A percentile compares a stretch with the other conserved stretches of the same genome.
Evolutionary conservation across 495 filamentous ascomycete genomes (phyloP).

Genomic region (Trypethelium eluteriae): DNA sequence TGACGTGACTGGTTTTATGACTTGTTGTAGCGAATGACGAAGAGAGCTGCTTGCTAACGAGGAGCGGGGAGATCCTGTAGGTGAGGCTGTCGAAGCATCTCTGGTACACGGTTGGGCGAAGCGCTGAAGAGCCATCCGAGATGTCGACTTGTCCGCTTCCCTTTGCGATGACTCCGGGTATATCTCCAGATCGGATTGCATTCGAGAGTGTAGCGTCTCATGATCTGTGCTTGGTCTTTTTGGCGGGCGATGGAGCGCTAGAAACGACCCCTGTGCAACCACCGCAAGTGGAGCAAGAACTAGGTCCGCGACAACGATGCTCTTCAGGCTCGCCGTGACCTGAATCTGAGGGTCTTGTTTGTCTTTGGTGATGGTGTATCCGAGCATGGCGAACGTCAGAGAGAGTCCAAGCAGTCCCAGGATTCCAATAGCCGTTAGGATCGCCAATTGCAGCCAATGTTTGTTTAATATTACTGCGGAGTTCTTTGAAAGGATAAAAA

Average conservation of each 20-base stretch:
- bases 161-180: background rate
- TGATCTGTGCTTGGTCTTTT: background rate
- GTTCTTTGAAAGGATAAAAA: background rate
- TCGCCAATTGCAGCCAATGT: background rate
- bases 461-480: background rate
- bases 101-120: background rate
- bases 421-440: background rate
- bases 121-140: background rate
- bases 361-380: background rate
- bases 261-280: background rate
- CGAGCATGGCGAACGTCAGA: constrained; percentile 4
- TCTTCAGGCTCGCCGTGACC: background rate
- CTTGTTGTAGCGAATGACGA: constrained; percentile 23
- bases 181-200: background rate
- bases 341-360: background rate
- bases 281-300: background rate
- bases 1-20: constrained; percentile 29
- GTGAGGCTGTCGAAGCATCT: background rate
- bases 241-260: background rate
- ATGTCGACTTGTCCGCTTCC: background rate
- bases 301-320: background rate
- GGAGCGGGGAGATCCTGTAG: background rate
- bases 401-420: background rate
- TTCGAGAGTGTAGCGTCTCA: constrained; percentile 6
- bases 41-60: background rate